These are phyloP conservation scores for Delonix regia DNA, from an alignment of 306 rosid species.

Conservation along the genomic window DNA sequence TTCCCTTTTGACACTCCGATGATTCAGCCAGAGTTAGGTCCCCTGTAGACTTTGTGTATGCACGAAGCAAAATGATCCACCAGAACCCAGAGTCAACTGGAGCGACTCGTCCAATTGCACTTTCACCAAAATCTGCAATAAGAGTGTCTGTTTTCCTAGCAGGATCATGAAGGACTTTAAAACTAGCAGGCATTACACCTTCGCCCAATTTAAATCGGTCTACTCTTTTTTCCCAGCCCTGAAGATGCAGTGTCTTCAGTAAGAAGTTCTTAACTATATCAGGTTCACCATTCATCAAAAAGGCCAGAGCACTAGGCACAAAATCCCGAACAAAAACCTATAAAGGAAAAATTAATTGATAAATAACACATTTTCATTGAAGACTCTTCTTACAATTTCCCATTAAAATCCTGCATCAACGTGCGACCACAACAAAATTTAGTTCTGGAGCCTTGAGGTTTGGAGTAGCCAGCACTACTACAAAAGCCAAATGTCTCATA, in stretches of 20 bases:
- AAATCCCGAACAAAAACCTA: slow-evolving; percentile 94
- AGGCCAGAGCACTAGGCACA: slow-evolving; percentile 92
- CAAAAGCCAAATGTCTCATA: background rate
- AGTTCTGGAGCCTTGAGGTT: background rate
- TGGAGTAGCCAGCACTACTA: background rate
- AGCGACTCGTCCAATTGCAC: slow-evolving; percentile 96
- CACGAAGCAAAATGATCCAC: slow-evolving; percentile 95
- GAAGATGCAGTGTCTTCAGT: slow-evolving; percentile 84
- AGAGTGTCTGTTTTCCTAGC: slow-evolving; percentile 71
- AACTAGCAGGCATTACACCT: slow-evolving; percentile 97
- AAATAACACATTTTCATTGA: background rate
- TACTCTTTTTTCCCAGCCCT: slow-evolving; percentile 90
- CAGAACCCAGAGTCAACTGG: slow-evolving; percentile 97
- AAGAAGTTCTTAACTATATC: slow-evolving; percentile 85
- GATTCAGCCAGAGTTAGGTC: slow-evolving; percentile 77
- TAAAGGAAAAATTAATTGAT: background rate
- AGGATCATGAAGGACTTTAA: slow-evolving; percentile 90
- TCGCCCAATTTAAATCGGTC: slow-evolving; percentile 94
- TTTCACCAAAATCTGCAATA: slow-evolving; percentile 91
- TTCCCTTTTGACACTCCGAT: slow-evolving; percentile 83
- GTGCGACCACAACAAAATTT: background rate
- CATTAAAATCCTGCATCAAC: background rate
- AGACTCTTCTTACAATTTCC: background rate
- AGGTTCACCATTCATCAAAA: slow-evolving; percentile 93
- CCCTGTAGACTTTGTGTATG: slow-evolving; percentile 91